Evolutionary conservation across 2,329 filamentous ascomycete genomes (phyloP).

Genomic region (Pseudofabraea citricarpa): DNA sequence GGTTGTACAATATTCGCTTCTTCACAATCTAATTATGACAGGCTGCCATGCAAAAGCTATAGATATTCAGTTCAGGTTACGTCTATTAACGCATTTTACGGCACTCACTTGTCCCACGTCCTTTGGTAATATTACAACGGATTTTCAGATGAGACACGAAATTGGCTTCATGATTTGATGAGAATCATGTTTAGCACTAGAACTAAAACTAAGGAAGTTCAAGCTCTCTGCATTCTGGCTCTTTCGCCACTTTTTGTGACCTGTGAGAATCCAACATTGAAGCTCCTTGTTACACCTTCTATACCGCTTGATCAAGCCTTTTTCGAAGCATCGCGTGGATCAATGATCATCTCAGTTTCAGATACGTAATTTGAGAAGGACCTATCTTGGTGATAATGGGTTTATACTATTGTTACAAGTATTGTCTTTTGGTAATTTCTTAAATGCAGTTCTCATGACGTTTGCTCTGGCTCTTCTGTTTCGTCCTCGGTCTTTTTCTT

Average conservation of each 20-base stretch:
- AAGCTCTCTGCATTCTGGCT: no score
- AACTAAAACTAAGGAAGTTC: conserved; percentile 11
- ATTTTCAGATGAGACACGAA: conserved; percentile 14
- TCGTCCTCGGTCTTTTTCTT: conserved; percentile 42
- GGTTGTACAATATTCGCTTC: not conserved
- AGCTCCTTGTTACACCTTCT: no score
- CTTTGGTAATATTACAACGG: conserved; percentile 16
- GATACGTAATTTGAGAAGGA: no score
- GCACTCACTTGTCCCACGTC: conserved; percentile 18
- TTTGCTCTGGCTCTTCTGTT: not conserved
- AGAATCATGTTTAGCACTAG: conserved; percentile 18
- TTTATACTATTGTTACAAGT: no score
- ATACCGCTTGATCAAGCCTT: no score
- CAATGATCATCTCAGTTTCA: no score
- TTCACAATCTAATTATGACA: conserved; percentile 21
- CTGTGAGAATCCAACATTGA: no score
- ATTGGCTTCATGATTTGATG: conserved; percentile 24
- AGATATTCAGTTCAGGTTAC: conserved; percentile 35
- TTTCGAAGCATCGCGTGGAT: no score
- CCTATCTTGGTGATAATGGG: no score
- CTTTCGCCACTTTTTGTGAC: no score
- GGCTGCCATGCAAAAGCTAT: conserved; percentile 88
- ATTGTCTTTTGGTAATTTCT: no score
- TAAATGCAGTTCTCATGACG: no score
- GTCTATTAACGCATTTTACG: conserved; percentile 9